Evolutionary conservation across 352 stramenopile genomes (phyloP), one percentile per base, ranked within the genome.

Genomic region (Phytophthora pisi): DNA sequence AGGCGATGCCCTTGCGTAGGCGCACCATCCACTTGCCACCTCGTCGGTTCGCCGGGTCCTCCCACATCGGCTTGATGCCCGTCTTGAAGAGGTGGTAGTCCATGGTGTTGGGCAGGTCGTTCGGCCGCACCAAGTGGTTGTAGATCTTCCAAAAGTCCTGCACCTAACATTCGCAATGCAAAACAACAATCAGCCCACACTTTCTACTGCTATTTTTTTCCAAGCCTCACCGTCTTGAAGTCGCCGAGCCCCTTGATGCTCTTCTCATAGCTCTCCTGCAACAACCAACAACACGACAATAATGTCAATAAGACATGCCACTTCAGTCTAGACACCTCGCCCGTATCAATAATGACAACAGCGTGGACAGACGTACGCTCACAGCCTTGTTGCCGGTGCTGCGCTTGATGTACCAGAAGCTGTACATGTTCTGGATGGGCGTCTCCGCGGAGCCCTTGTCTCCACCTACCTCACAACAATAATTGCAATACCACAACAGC

Each of bases 71-170:
- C 75, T 97, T 98, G 66, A 98, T 98, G 36, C 92, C 93, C 3
- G 94, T 90, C 72, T 97, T 97, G 64, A 98, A 98, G 30, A 98
- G 76, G 61, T 98, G 91, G 61, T 97, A 97, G 63, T 98, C 93
- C 78, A 96, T 96, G 4, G 85, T 92, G 70, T 92, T 96, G 24
- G 82, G 79, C 11, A 98, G 77, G 54, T 98, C 90, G 73, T 97
- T 96, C 18, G 93, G 92, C 31, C 93, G 86, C 47, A 96, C 78
- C 53, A 98, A 78, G 66, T 98, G 89, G 67, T 98, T 97, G 78
- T 98, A 98, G 31, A 98, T 80, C 40, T 83, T 85, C 92, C 93
- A 98, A 70, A 98, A 98, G 53, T 90, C 89, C 77, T 98, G 89
- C 45, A 97, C 88, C 76, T 92, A 58, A 42, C 38, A 59, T 11